These are phyloP conservation scores for Apiospora aurea DNA, from an alignment of 2,329 filamentous ascomycete genomes.

Conservation along the genomic window DNA sequence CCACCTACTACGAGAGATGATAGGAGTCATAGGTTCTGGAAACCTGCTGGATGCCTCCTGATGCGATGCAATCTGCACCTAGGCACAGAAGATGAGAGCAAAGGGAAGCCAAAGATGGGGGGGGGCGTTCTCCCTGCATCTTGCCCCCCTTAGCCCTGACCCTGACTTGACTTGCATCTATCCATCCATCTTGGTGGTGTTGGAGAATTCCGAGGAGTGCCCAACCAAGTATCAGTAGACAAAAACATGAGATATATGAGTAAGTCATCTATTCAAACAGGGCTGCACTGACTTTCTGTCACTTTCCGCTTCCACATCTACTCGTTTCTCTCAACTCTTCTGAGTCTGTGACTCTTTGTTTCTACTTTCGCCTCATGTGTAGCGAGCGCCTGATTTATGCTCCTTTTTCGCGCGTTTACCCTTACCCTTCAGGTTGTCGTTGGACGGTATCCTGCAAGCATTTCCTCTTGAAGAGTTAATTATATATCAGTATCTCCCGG, in stretches of 20 bases:
- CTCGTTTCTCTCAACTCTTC: background rate
- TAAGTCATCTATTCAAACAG: conserved; percentile 18
- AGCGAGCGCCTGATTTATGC: conserved; percentile 14
- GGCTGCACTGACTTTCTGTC: conserved; percentile 14
- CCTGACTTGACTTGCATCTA: background rate
- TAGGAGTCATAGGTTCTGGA: background rate
- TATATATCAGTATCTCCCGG: background rate
- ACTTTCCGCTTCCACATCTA: background rate
- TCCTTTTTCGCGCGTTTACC: background rate
- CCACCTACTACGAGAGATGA: background rate
- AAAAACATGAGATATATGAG: background rate
- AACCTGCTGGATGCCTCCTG: background rate
- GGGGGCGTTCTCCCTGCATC: background rate
- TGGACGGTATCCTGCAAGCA: background rate
- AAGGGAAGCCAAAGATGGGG: background rate
- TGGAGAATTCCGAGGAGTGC: background rate
- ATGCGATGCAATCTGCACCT: background rate
- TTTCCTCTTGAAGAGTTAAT: background rate
- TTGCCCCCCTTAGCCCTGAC: background rate
- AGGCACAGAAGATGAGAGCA: background rate
- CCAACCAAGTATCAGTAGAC: background rate
- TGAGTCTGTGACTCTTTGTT: conserved; percentile 18
- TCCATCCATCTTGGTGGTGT: background rate
- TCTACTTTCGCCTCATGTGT: background rate
- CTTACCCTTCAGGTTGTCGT: background rate